Conservation (phyloP, 2,329 filamentous ascomycete genomes). For the Phoma herbarum region DNA sequence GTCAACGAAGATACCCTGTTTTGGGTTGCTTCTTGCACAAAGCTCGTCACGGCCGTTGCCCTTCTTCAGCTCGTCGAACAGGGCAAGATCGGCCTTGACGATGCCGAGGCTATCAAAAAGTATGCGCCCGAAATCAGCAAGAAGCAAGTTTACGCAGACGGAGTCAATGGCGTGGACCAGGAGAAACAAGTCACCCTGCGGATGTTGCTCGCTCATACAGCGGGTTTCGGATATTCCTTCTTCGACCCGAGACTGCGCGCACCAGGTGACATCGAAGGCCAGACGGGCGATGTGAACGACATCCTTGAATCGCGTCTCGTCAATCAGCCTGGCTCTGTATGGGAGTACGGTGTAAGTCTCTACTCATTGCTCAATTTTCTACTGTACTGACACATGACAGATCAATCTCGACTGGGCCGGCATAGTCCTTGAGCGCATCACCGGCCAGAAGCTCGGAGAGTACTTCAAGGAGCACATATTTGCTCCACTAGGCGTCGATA, state of each 20-base stretch:
- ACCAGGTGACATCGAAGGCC: conserved; percentile 64
- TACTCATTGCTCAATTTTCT: too few relatives aligned
- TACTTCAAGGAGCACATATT: conserved; percentile 60
- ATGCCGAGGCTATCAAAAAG: conserved; percentile 44
- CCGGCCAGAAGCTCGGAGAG: conserved; percentile 54
- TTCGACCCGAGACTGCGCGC: conserved; percentile 57
- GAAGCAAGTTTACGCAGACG: conserved; percentile 53
- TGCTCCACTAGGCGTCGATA: conserved; percentile 55
- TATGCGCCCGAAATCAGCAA: conserved; percentile 50
- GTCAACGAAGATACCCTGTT: conserved; percentile 70
- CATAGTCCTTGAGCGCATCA: conserved; percentile 57
- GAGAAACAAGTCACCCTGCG: conserved; percentile 58
- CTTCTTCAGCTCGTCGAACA: conserved; percentile 50
- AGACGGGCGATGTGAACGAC: conserved; percentile 63
- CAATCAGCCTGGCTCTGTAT: conserved; percentile 69
- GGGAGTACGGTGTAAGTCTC: conserved; percentile 61
- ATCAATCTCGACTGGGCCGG: conserved; percentile 61
- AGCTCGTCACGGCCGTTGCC: conserved; percentile 47
- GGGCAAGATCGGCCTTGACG: conserved; percentile 48
- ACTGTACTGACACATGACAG: conserved; percentile 43
- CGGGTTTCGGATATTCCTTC: conserved; percentile 60
- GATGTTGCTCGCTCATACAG: conserved; percentile 62
- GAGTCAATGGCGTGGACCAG: conserved; percentile 49
- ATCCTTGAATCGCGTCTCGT: conserved; percentile 63
- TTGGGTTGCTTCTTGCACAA: conserved; percentile 64